A percentile compares a stretch with the other conserved stretches of the same genome.
Conservation (phyloP, 805 yeast species). For the Metschnikowia lochheadii region DNA sequence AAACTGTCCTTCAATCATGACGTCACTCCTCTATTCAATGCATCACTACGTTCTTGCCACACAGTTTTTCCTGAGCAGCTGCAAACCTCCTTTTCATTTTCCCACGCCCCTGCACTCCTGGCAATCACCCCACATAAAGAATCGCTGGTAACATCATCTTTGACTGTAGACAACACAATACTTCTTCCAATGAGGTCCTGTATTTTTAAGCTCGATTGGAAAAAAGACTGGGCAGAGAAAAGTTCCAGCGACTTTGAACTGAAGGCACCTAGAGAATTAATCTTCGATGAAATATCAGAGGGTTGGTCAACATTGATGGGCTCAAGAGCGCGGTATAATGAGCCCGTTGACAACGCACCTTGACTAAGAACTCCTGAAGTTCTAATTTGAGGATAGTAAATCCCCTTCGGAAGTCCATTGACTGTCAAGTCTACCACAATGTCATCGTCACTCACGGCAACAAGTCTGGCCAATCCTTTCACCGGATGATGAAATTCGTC, state of each 20-base stretch:
- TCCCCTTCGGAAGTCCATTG: conserved; percentile 63
- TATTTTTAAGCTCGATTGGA: conserved; percentile 45
- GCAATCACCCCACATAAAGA: conserved; percentile 85
- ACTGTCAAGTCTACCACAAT: conserved; percentile 72
- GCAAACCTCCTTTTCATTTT: conserved; percentile 88
- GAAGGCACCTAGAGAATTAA: conserved; percentile 35
- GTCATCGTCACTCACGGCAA: conserved; percentile 54
- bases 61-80: conserved; percentile 92
- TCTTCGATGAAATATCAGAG: conserved; percentile 24
- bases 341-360: conserved; percentile 69
- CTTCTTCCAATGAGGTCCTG: conserved; percentile 70
- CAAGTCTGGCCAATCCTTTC: conserved; percentile 83
- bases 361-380: conserved; percentile 70
- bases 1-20: conserved; percentile 7
- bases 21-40: conserved; percentile 53
- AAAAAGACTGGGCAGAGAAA: conserved; percentile 35
- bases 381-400: conserved; percentile 66
- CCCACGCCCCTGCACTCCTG: conserved; percentile 96
- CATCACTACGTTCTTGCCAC: conserved; percentile 91
- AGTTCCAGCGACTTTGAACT: conserved; percentile 5
- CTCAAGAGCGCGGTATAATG: conserved; percentile 40
- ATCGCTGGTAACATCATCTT: conserved; percentile 37
- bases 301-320: conserved; percentile 33
- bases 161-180: conserved; percentile 42
- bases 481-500: conserved; percentile 54